Conservation (phyloP, 148 eudicot species). For the Agrostemma githago region DNA sequence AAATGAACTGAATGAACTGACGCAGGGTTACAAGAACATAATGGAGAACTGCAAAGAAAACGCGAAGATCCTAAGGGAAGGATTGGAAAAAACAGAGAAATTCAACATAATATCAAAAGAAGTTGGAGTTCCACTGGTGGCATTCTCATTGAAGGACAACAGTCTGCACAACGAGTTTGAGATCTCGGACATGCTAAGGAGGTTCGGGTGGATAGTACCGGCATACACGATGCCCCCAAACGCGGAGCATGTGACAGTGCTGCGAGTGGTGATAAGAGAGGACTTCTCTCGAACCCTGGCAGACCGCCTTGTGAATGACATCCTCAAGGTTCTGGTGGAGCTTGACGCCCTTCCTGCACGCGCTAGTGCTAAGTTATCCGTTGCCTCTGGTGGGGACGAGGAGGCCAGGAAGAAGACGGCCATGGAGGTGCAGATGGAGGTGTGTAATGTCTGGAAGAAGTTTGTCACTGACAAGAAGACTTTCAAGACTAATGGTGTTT, state of each 20-base stretch:
- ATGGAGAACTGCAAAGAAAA: slow-evolving; percentile 78
- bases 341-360: slow-evolving; percentile 56
- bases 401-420: slow-evolving; percentile 37
- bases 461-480: slow-evolving; percentile 53
- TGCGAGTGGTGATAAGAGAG: slow-evolving; percentile 65
- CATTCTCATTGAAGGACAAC: slow-evolving; percentile 71
- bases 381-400: not conserved
- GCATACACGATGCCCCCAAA: slow-evolving; percentile 80
- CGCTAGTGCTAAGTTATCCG: slow-evolving; percentile 38
- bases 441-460: slow-evolving; percentile 54
- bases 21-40: slow-evolving; percentile 67
- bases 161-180: slow-evolving; percentile 57
- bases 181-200: slow-evolving; percentile 51
- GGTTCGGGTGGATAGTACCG: slow-evolving; percentile 74
- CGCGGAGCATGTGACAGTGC: slow-evolving; percentile 58
- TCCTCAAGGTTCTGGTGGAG: slow-evolving; percentile 50
- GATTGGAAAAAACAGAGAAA: slow-evolving; percentile 51
- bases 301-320: slow-evolving; percentile 54
- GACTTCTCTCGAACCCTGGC: slow-evolving; percentile 78
- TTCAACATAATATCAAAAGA: slow-evolving; percentile 69
- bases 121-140: slow-evolving; percentile 62
- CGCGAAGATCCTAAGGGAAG: slow-evolving; percentile 39
- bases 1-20: not conserved
- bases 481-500: slow-evolving; percentile 52
- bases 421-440: slow-evolving; percentile 51